phyloP scores from a whole-genome alignment of 176 grass and related monocot species.

The Metroxylon sagu region DNA sequence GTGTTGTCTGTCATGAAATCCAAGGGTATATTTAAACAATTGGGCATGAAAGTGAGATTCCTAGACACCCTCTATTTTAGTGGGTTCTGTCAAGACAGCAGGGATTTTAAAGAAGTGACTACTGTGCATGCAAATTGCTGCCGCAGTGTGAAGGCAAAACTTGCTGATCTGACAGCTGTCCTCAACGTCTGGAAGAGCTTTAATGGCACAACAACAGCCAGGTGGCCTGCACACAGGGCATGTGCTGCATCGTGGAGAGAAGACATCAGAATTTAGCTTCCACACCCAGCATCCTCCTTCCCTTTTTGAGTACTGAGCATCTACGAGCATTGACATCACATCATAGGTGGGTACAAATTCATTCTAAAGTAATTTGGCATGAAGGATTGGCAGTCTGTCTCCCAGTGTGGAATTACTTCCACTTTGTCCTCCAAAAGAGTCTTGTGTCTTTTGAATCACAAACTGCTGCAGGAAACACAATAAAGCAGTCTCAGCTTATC shows the following conservation, averaged over 20 bases:
- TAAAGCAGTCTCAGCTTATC: no score
- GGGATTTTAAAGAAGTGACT: slow-evolving; percentile 34
- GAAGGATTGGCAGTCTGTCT: no score
- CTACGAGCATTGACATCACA: no score
- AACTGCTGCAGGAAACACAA: no score
- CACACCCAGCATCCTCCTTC: no score
- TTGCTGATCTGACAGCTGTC: background rate
- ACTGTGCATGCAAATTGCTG: slow-evolving; percentile 71
- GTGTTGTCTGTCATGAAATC: slow-evolving; percentile 53
- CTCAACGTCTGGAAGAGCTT: slow-evolving; percentile 2
- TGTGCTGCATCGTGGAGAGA: background rate
- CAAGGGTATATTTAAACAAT: slow-evolving; percentile 21
- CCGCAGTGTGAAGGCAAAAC: slow-evolving; percentile 1
- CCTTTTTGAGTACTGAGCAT: no score
- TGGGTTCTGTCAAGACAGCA: slow-evolving; percentile 53
- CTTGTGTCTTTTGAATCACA: no score
- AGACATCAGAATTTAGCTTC: no score
- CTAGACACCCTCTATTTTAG: slow-evolving; percentile 59
- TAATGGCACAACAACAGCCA: background rate
- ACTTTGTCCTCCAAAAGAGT: no score
- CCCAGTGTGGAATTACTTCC: no score
- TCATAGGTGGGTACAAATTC: no score
- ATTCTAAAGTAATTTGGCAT: no score
- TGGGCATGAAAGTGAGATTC: slow-evolving; percentile 45
- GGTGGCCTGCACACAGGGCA: background rate